Percentiles rank a stretch among this genome's conserved stretches.
Conservation (phyloP, 148 eudicot genomes). For the Silene uniflora region DNA sequence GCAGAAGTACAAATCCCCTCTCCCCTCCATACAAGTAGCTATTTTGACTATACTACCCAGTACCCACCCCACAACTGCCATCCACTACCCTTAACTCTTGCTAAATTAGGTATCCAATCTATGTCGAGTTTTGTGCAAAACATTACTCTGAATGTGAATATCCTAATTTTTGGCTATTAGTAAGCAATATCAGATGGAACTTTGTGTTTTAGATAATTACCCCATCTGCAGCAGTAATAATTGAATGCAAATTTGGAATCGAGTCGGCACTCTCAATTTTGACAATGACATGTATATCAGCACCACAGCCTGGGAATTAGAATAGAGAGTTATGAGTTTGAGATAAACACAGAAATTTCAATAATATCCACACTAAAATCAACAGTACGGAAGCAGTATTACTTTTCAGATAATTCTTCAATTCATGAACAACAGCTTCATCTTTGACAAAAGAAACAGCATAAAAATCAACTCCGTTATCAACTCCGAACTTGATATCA, state of each 20-base stretch:
- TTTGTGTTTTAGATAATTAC: constrained; percentile 33
- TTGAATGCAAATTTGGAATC: constrained; percentile 74
- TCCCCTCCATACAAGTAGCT: no score
- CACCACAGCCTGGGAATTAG: constrained; percentile 60
- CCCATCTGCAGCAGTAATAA: constrained; percentile 86
- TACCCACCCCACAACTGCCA: no score
- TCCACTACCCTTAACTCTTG: neutral
- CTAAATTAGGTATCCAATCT: neutral
- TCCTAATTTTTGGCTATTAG: neutral
- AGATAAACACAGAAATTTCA: neutral
- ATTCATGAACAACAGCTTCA: constrained; percentile 88
- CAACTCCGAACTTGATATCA: constrained; percentile 99
- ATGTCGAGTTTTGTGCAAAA: neutral
- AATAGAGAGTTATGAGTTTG: constrained; percentile 3
- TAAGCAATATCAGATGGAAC: constrained; percentile 3
- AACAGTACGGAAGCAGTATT: constrained; percentile 10
- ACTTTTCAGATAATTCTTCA: constrained; percentile 90
- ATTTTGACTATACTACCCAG: no score
- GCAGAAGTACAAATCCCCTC: no score
- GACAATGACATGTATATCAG: constrained; percentile 88
- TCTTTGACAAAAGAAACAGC: constrained; percentile 99
- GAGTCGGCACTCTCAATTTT: constrained; percentile 91
- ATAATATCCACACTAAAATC: neutral
- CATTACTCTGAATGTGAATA: no score
- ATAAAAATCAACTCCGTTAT: constrained; percentile 85